Base-by-base conservation (phyloP, 1,284 basidiomycete genomes). In the Abortiporus biennis region DNA sequence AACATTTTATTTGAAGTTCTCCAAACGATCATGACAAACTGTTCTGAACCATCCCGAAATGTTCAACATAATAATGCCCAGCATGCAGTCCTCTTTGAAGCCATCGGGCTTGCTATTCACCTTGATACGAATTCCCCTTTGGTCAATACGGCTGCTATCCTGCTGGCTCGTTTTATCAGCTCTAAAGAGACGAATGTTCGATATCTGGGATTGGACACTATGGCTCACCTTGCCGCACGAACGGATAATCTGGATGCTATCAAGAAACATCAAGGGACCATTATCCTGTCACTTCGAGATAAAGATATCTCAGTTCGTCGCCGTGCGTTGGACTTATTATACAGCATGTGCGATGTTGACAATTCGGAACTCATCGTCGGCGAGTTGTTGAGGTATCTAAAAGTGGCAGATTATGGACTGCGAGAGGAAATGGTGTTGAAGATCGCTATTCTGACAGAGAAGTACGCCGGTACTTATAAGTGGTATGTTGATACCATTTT, bases 21-120 rank as follows among this genome's bases (percentile, higher is more conserved):
- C 27, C 85, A 93, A 56, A 86, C 86, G 2, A 85, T 94, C 56
- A 90, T 99, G 76, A 86, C 86, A 54, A 92, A 91, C 62, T 92
- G 92, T 46, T 85, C 92, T 21, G 93, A 96, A 55, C 86, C 87
- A 12, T 87, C 92, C 12, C 78, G 92, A 53, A 98, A 98, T 54
- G 89, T 98, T 11, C 96, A 99, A 59, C 96, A 99, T 61, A 97
- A 96, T 63, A 99, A 99, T 55, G 96, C 95, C 9, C 93, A 96
- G 59, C 94, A 98, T 59, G 90, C 96, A 3, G 83, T 99, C n/a
- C 74, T 99, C 6, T 99, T 99, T 56, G 96, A 99, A 65, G 95
- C 95, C 4, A 99, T 99, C 59, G 80, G 93, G 51, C 82, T 99
- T 35, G 94, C 93, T 12, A 99, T 99, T 50, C 96, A 99, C 63